phyloP scores from a whole-genome alignment of 164 flowering plant species.

The Vitis cinerea region DNA sequence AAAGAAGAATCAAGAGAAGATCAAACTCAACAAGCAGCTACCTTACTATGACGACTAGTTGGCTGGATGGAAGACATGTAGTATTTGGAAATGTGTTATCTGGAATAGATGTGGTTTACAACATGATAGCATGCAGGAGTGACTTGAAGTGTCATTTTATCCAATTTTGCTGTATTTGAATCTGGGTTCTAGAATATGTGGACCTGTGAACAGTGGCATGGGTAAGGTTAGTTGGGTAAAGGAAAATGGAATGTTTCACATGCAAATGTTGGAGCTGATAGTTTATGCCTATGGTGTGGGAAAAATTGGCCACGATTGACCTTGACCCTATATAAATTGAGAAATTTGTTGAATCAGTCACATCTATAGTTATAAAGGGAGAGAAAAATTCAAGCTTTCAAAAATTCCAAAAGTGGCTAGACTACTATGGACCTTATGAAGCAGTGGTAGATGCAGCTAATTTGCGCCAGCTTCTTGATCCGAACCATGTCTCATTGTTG shows the following conservation, averaged over 20 bases:
- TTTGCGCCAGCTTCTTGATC: conserved; percentile 40
- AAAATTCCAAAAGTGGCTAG: conserved; percentile 88
- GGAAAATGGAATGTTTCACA: conserved; percentile 65
- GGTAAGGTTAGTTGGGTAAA: conserved; percentile 84
- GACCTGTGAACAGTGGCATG: conserved; percentile 80
- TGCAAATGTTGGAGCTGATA: conserved; percentile 55
- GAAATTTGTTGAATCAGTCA: conserved; percentile 75
- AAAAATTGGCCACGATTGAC: conserved; percentile 67
- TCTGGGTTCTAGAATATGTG: too few species aligned
- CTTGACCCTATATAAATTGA: conserved; percentile 81
- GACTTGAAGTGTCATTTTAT: too few species aligned
- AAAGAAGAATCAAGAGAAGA: conserved; percentile 57
- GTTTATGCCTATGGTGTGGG: conserved; percentile 67
- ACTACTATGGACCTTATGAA: conserved; percentile 85
- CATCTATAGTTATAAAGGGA: conserved; percentile 63
- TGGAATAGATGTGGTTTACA: too few species aligned
- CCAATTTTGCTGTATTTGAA: too few species aligned
- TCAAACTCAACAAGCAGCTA: conserved; percentile 52
- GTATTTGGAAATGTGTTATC: too few species aligned
- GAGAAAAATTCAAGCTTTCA: conserved; percentile 69
- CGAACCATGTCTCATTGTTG: too few species aligned
- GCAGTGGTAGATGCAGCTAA: conserved; percentile 93
- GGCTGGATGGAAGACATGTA: too few species aligned
- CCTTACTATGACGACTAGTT: conserved; percentile 22
- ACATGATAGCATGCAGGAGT: too few species aligned